phyloP scores from a whole-genome alignment of 345 rosid species.

The Chamaenerion angustifolium region DNA sequence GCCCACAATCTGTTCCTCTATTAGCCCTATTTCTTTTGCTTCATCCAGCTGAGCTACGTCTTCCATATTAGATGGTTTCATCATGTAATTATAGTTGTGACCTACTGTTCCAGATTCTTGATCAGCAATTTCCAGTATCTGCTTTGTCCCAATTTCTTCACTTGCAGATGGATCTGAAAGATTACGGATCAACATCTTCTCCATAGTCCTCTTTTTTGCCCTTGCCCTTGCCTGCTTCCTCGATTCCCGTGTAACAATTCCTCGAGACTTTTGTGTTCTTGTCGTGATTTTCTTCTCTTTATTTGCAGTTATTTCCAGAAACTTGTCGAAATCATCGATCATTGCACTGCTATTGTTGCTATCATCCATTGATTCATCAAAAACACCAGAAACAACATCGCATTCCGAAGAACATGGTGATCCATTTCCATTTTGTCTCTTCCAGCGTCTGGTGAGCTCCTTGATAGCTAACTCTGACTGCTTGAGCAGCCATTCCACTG shows the following conservation, averaged over 20 bases:
- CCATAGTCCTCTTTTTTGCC: slow-evolving; percentile 5
- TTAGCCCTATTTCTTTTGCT: not conserved
- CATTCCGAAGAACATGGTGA: slow-evolving; percentile 36
- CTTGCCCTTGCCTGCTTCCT: slow-evolving; percentile 4
- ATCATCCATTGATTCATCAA: slow-evolving; percentile 6
- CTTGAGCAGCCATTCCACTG: slow-evolving; percentile 66
- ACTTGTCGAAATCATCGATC: not conserved
- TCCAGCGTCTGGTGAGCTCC: slow-evolving; percentile 18
- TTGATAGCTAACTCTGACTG: slow-evolving; percentile 48
- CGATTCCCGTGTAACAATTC: slow-evolving; percentile 1
- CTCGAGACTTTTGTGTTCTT: too few species aligned
- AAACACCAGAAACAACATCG: slow-evolving; percentile 21
- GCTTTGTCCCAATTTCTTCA: slow-evolving; percentile 1
- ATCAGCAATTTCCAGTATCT: not conserved
- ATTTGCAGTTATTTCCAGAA: slow-evolving; percentile 10
- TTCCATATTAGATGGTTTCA: slow-evolving; percentile 1
- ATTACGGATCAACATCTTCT: slow-evolving; percentile 2
- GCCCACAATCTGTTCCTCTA: not conserved
- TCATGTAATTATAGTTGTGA: not conserved
- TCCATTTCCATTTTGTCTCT: slow-evolving; percentile 7
- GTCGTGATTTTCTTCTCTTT: slow-evolving; percentile 7
- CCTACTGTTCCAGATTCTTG: not conserved
- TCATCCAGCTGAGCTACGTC: not conserved
- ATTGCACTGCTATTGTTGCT: not conserved
- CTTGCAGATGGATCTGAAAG: not conserved